Evolutionary conservation across 331 rosid genomes (phyloP).

Genomic region (Acacia concinna): DNA sequence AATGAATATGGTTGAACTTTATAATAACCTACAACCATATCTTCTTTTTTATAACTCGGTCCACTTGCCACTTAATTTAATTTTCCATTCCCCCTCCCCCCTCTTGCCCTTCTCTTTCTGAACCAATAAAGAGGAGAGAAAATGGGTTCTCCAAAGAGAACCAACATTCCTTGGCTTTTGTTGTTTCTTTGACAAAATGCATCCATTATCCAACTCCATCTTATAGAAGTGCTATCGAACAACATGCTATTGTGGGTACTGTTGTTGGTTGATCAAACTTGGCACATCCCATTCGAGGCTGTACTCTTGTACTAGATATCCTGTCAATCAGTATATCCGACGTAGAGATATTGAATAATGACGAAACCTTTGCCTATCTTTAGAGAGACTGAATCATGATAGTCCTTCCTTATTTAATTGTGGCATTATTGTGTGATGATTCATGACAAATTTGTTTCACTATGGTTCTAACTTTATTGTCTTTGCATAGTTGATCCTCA

Average conservation of each 20-base stretch:
- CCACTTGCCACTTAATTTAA: neutral
- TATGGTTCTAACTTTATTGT: neutral
- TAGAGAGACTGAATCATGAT: neutral
- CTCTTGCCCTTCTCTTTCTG: neutral
- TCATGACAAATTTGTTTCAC: constrained; percentile 17
- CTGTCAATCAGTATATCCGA: neutral
- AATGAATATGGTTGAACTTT: neutral
- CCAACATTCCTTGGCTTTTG: neutral
- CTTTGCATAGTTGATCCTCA: neutral
- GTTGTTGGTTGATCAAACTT: neutral
- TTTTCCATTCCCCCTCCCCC: neutral
- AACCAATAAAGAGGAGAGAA: neutral
- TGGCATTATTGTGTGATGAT: constrained; percentile 8
- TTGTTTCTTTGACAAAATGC: neutral
- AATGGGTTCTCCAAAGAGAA: neutral
- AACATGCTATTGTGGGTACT: neutral
- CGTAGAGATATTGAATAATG: neutral
- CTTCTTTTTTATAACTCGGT: neutral
- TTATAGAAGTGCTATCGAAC: neutral
- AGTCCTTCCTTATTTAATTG: neutral
- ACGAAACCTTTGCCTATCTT: neutral
- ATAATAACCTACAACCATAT: neutral
- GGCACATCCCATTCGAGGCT: neutral
- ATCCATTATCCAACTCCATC: neutral
- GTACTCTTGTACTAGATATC: constrained; percentile 1